Base-by-base conservation (phyloP, 495 filamentous ascomycete genomes). In the Neurospora sp. region DNA sequence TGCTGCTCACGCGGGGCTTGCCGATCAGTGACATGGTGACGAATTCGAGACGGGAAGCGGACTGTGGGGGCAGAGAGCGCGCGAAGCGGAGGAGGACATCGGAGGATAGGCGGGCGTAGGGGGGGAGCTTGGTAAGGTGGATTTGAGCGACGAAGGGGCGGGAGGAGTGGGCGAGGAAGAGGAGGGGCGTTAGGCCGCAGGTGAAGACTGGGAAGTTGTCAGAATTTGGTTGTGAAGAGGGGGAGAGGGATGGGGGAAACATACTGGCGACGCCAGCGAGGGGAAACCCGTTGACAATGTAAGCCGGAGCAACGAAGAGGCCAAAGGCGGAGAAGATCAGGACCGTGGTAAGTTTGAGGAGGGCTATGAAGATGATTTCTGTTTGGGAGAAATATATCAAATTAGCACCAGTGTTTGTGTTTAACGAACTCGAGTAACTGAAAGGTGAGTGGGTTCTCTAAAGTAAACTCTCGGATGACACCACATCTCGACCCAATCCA, bases 91-190 rank as follows among this genome's bases (percentile, higher is more conserved):
- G 74, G n/a, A 93, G 85, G 71, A 86, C 82, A 15, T 91, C 90
- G n/a, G 84, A 84, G 0, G 92, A 94, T 40, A 83, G 82, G 15
- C 93, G 89, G n/a, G 91, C 92, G 78, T 88, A 90, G 5, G 86
- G 81, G 8, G 92, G 92, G 13, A 94, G 82, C 34, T 87, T 86
- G 28, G 54, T 66, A 39, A 95, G 81, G 79, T 93, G 90, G 71
- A 93, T 82, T 73, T 89, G 89, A n/a, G 89, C 88, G 3, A 94
- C 92, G 76, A 90, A 93, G 9, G 92, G 91, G 5, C 88, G 84
- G 2, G 88, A 88, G 39, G 85, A 88, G 77, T 89, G 91, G 4
- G 85, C 83, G 17, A 93, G 86, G 78, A 90, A 89, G n/a, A 89
- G 37, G 77, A 94, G 82, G 8, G 92, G 93, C 38, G 92, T 76